phyloP scores from a whole-genome alignment of 176 grass and related monocot species.

The Bonia amplexicaulis region DNA sequence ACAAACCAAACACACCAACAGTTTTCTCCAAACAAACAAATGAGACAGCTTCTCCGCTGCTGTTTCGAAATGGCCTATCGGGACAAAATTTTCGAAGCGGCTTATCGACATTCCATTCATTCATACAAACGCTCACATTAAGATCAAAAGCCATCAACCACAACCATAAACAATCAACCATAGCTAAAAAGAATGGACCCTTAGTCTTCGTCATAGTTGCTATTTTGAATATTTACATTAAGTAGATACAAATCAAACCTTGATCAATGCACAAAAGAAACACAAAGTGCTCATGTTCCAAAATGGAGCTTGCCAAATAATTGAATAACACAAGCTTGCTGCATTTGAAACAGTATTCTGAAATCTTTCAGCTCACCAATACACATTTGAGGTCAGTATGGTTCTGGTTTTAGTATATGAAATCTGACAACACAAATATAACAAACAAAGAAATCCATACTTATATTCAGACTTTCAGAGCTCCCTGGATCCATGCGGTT shows the following conservation, averaged over 20 bases:
- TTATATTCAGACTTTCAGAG: constrained; percentile 27
- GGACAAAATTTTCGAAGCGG: too few species aligned
- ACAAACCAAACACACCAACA: too few species aligned
- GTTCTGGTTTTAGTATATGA: constrained; percentile 32
- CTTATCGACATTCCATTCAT: too few species aligned
- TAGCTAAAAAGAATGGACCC: too few species aligned
- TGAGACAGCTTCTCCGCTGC: too few species aligned
- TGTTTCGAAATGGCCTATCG: too few species aligned
- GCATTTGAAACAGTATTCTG: constrained; percentile 9
- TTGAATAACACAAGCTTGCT: background rate
- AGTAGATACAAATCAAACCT: background rate
- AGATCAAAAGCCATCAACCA: too few species aligned
- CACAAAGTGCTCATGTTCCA: background rate
- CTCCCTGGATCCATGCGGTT: constrained; percentile 30
- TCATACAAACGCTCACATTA: too few species aligned
- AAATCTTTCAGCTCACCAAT: constrained; percentile 19
- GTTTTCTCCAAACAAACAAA: too few species aligned
- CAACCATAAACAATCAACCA: too few species aligned
- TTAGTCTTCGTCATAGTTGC: background rate
- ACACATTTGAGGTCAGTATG: constrained; percentile 34
- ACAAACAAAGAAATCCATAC: constrained; percentile 28
- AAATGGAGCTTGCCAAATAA: background rate
- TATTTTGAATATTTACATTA: background rate
- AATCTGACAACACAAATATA: constrained; percentile 19
- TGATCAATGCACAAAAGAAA: background rate